A percentile compares a stretch with the other conserved stretches of the same genome.
These are phyloP conservation scores for Actinidia chinensis DNA, from an alignment of 179 eudicot genomes.

Conservation along the genomic window DNA sequence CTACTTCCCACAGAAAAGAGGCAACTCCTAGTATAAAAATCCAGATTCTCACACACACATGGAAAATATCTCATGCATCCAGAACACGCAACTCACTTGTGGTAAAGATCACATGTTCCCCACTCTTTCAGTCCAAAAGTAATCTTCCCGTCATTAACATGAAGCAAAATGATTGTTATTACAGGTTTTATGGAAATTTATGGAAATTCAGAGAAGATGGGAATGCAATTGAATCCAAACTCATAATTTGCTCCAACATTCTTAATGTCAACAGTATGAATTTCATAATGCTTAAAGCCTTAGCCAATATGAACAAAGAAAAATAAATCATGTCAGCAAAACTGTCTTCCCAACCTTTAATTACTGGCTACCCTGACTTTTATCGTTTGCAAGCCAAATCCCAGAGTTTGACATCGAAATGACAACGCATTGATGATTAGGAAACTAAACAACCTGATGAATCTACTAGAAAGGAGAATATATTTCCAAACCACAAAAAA, in stretches of 20 bases:
- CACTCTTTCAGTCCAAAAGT: constrained; percentile 87
- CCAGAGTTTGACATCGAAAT: neutral
- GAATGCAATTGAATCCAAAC: constrained; percentile 4
- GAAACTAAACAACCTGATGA: constrained; percentile 8
- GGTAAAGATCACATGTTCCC: constrained; percentile 98
- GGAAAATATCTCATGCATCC: neutral
- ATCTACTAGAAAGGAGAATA: neutral
- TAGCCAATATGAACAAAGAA: constrained; percentile 67
- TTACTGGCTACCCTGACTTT: neutral
- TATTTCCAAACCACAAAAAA: neutral
- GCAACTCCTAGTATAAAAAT: neutral
- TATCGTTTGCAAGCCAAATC: neutral
- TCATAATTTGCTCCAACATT: no score
- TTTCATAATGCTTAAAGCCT: constrained; percentile 96
- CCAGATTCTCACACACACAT: neutral
- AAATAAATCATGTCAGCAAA: no score
- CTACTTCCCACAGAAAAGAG: constrained; percentile 1
- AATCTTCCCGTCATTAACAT: constrained; percentile 95
- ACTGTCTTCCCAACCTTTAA: neutral
- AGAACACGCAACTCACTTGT: constrained; percentile 52
- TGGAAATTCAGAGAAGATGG: neutral
- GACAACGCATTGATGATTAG: neutral
- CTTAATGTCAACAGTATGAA: constrained; percentile 88
- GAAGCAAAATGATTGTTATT: constrained; percentile 6
- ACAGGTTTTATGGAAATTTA: no score